A percentile compares a stretch with the other conserved stretches of the same genome.
Evolutionary conservation across 306 rosid species (phyloP).

Genomic region (Purshia tridentata): DNA sequence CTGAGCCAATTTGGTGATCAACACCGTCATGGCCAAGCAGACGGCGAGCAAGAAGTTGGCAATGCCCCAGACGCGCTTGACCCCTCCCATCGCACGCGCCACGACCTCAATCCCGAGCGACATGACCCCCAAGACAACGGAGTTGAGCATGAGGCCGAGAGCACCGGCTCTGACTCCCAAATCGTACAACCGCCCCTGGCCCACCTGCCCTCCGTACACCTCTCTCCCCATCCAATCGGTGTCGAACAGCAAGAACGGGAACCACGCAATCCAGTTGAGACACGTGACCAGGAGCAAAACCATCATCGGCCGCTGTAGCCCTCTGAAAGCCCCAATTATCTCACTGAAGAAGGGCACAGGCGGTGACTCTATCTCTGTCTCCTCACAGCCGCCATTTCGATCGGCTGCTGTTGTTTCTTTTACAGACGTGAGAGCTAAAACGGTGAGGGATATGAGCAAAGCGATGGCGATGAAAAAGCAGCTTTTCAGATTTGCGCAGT

Average conservation of each 20-base stretch:
- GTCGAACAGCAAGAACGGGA: conserved; percentile 77
- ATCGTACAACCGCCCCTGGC: conserved; percentile 43
- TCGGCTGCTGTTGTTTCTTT: conserved; percentile 28
- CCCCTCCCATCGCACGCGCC: conserved; percentile 64
- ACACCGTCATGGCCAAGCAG: conserved; percentile 48
- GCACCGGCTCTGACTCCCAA: conserved; percentile 73
- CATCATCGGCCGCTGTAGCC: conserved; percentile 68
- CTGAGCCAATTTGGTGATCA: conserved; percentile 64
- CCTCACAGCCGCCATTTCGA: neutral
- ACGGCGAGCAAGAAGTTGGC: conserved; percentile 66
- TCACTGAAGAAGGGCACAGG: conserved; percentile 47
- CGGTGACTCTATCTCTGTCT: neutral
- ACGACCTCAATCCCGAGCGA: conserved; percentile 52
- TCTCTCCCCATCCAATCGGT: conserved; percentile 97
- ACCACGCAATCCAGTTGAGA: conserved; percentile 90
- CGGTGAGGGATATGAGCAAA: conserved; percentile 32
- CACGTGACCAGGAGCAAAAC: conserved; percentile 71
- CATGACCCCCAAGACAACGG: conserved; percentile 56
- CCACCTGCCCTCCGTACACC: conserved; percentile 75
- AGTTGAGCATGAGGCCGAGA: conserved; percentile 72
- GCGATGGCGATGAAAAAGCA: conserved; percentile 74
- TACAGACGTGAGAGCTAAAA: conserved; percentile 40
- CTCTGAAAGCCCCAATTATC: conserved; percentile 51
- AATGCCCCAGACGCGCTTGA: conserved; percentile 68
- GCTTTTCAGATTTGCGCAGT: conserved; percentile 79